phyloP scores from a whole-genome alignment of 2,329 filamentous ascomycete genomes.

The Elsinoe necatrix region DNA sequence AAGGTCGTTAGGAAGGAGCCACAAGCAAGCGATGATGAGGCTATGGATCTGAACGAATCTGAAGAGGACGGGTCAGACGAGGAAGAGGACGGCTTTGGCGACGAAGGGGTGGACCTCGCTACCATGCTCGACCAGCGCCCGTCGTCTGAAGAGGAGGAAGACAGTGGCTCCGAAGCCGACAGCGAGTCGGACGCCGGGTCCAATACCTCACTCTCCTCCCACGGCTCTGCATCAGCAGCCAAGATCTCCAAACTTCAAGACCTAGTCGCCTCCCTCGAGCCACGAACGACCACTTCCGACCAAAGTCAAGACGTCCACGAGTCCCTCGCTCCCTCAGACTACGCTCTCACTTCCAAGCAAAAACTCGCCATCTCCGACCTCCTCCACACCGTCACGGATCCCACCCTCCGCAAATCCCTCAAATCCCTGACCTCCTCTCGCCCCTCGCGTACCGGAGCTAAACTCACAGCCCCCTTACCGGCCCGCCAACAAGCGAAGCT shows the following conservation, averaged over 20 bases:
- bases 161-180: constrained; percentile 24
- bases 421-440: constrained; percentile 64
- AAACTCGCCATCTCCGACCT: constrained; percentile 65
- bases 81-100: constrained; percentile 56
- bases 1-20: constrained; percentile 28
- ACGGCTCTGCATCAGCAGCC: constrained; percentile 37
- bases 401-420: constrained; percentile 66
- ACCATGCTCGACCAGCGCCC: constrained; percentile 49
- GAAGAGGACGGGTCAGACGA: constrained; percentile 42
- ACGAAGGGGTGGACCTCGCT: constrained; percentile 55
- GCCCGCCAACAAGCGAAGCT: constrained; percentile 80
- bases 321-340: constrained; percentile 53
- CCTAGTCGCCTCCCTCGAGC: constrained; percentile 59
- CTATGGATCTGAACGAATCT: constrained; percentile 44
- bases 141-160: constrained; percentile 38
- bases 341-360: constrained; percentile 48
- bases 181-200: constrained; percentile 45
- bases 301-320: constrained; percentile 44
- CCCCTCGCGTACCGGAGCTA: constrained; percentile 48
- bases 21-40: constrained; percentile 22
- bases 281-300: constrained; percentile 30
- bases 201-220: constrained; percentile 39
- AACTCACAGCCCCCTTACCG: constrained; percentile 72
- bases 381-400: constrained; percentile 62
- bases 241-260: constrained; percentile 58